phyloP scores from a whole-genome alignment of 495 filamentous ascomycete species.

The Talaromyces proteolyticus region DNA sequence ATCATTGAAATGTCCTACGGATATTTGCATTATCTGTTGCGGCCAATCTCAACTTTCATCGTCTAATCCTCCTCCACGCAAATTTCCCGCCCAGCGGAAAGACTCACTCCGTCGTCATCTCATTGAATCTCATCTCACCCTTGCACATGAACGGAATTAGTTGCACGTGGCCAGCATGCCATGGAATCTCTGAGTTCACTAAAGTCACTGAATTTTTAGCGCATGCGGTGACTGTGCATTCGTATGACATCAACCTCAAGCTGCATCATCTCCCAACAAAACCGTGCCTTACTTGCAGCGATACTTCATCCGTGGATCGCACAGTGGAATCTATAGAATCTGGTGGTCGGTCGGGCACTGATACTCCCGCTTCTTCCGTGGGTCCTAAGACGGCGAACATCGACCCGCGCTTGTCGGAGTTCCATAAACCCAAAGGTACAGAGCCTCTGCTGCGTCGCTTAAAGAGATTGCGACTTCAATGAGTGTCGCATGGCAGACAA shows the following conservation, averaged over 20 bases:
- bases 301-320: slow-evolving; percentile 8
- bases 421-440: not conserved
- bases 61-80: slow-evolving; percentile 23
- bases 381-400: slow-evolving; percentile 15
- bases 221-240: slow-evolving; percentile 15
- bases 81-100: slow-evolving; percentile 17
- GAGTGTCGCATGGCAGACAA: no score
- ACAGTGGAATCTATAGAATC: slow-evolving; percentile 11
- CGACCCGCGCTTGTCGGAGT: slow-evolving; percentile 13
- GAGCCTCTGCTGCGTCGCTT: not conserved
- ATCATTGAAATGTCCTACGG: slow-evolving; percentile 12
- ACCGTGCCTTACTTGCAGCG: slow-evolving; percentile 8
- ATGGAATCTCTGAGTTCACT: slow-evolving; percentile 14
- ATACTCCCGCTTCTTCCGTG: slow-evolving; percentile 16
- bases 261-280: slow-evolving; percentile 15
- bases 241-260: slow-evolving; percentile 20
- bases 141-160: slow-evolving; percentile 19
- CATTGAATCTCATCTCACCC: slow-evolving; percentile 16
- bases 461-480: slow-evolving; percentile 5
- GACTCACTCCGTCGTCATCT: slow-evolving; percentile 25
- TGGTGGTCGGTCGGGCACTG: slow-evolving; percentile 12
- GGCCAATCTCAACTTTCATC: slow-evolving; percentile 16
- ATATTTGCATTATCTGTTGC: slow-evolving; percentile 22
- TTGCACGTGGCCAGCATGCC: slow-evolving; percentile 20
- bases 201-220: slow-evolving; percentile 22